A percentile compares a stretch with the other conserved stretches of the same genome.
phyloP scores from a whole-genome alignment of 768 basidiomycete genomes.

The Russula brevipes region DNA sequence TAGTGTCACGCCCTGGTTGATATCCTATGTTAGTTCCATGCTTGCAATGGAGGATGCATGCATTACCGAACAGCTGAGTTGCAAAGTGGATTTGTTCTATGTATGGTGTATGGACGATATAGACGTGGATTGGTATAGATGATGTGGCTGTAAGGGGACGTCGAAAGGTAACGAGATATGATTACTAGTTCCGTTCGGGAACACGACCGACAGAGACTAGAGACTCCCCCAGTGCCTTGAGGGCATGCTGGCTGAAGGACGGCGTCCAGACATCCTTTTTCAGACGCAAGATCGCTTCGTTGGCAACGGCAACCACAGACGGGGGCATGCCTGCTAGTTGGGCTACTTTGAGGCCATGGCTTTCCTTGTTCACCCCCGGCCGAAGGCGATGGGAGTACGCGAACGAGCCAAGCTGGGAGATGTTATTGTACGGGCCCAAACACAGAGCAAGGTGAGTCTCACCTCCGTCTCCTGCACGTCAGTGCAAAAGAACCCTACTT shows the following conservation, averaged over 20 bases:
- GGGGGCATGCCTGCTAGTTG: constrained; percentile 79
- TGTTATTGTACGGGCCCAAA: neutral
- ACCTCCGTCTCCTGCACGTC: constrained; percentile 77
- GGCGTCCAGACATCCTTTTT: constrained; percentile 24
- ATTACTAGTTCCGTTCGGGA: too few species aligned
- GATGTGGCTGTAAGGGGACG: neutral
- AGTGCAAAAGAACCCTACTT: constrained; percentile 84
- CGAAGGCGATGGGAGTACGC: constrained; percentile 76
- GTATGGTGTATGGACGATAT: neutral
- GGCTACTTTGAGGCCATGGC: constrained; percentile 89
- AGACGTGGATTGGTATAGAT: neutral
- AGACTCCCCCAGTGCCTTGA: constrained; percentile 22
- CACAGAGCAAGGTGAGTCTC: constrained; percentile 28
- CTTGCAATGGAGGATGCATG: neutral
- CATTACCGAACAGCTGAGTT: neutral
- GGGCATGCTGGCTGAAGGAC: neutral
- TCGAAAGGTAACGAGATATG: too few species aligned
- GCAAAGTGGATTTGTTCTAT: neutral
- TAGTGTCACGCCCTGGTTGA: neutral
- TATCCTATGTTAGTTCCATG: neutral
- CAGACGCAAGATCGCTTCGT: constrained; percentile 44
- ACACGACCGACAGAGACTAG: constrained; percentile 1
- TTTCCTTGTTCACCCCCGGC: constrained; percentile 84
- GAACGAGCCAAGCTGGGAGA: constrained; percentile 63
- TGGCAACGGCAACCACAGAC: constrained; percentile 55